These are phyloP conservation scores for Crithidia mellificae DNA, from an alignment of 208 protist species.

Conservation along the genomic window DNA sequence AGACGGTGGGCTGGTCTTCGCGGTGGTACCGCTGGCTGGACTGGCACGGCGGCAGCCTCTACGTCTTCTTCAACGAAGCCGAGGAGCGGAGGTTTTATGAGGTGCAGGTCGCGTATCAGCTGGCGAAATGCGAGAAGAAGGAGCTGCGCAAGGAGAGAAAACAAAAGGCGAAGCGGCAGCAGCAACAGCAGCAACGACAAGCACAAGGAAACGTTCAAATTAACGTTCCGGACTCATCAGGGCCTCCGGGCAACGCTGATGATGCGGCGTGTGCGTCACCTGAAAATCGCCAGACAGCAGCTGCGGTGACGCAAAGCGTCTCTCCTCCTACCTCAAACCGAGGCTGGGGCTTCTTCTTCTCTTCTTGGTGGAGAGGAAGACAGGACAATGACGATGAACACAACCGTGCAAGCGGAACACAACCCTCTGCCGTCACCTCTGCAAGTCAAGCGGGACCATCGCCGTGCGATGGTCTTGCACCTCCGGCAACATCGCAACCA, in stretches of 20 bases:
- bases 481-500: not conserved
- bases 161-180: not conserved
- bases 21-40: conserved; percentile 83
- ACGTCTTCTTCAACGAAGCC: conserved; percentile 76
- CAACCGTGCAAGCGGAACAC: no score
- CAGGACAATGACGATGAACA: no score
- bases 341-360: no score
- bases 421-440: no score
- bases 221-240: not conserved
- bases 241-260: not conserved
- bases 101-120: conserved; percentile 47
- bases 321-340: no score
- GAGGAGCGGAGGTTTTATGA: conserved; percentile 70
- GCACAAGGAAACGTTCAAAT: not conserved
- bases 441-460: no score
- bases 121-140: conserved; percentile 12
- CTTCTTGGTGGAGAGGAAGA: no score
- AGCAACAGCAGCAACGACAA: not conserved
- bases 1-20: conserved; percentile 59
- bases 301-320: no score
- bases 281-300: no score
- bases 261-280: no score
- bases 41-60: conserved; percentile 76
- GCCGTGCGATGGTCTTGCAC: no score
- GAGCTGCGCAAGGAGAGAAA: not conserved